Percentiles rank a stretch among this genome's conserved stretches.
These are phyloP conservation scores for Agarophyton chilense DNA, from an alignment of 23 red algal species.

Conservation along the genomic window DNA sequence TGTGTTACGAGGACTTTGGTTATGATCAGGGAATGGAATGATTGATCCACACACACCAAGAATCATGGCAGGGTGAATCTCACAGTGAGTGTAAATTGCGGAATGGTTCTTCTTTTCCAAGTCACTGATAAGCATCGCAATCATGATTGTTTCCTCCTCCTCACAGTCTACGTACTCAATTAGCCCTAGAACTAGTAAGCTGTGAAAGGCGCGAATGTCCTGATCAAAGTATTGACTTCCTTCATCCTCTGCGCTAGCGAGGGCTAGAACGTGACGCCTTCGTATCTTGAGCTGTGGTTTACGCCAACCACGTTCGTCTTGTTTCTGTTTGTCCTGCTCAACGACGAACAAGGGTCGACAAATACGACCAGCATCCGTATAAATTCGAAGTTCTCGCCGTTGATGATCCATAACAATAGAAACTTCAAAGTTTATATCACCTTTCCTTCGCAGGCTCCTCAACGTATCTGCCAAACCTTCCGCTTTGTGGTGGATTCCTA, in stretches of 20 bases:
- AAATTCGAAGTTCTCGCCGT: constrained; percentile 89
- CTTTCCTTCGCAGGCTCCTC: constrained; percentile 73
- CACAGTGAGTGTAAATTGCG: constrained; percentile 93
- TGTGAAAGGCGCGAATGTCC: constrained; percentile 60
- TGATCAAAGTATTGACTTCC: constrained; percentile 26
- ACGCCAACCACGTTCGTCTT: constrained; percentile 27
- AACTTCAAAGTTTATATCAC: constrained; percentile 88
- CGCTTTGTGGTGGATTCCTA: constrained; percentile 88
- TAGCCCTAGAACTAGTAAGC: constrained; percentile 67
- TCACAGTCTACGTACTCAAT: constrained; percentile 97
- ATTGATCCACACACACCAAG: constrained; percentile 99
- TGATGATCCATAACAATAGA: constrained; percentile 95
- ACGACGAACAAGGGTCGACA: constrained; percentile 94
- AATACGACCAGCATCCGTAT: constrained; percentile 94
- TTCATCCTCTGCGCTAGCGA: constrained; percentile 44
- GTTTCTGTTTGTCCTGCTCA: constrained; percentile 25
- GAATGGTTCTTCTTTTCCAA: constrained; percentile 72
- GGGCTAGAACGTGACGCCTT: constrained; percentile 64
- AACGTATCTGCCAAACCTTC: constrained; percentile 73
- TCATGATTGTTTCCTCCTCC: constrained; percentile 99
- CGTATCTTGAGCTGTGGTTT: constrained; percentile 70
- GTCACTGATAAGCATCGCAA: constrained; percentile 91
- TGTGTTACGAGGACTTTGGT: constrained; percentile 99
- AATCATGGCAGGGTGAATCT: constrained; percentile 99
- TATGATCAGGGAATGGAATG: constrained; percentile 99